A percentile compares a stretch with the other conserved stretches of the same genome.
Conservation (phyloP, 352 stramenopile species). For the Pythium volutum region DNA sequence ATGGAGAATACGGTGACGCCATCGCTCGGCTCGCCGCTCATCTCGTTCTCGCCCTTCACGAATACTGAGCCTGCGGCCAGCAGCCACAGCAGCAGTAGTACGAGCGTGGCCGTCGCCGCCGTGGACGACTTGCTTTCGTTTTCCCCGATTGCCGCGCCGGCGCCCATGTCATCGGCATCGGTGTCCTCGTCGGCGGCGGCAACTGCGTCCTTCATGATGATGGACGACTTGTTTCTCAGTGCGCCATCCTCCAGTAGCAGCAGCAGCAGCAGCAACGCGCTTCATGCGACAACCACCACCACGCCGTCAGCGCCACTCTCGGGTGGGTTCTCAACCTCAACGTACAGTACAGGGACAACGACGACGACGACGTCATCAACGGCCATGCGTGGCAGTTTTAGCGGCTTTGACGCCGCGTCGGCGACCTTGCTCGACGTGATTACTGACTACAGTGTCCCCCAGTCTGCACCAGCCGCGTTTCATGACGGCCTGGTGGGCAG, state of each 20-base stretch:
- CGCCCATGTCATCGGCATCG: not conserved
- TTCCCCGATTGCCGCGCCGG: constrained; percentile 12
- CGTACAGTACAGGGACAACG: not conserved
- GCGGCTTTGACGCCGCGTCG: not conserved
- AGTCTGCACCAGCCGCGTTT: constrained; percentile 7
- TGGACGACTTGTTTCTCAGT: constrained; percentile 14
- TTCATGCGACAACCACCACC: not conserved
- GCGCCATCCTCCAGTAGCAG: not conserved
- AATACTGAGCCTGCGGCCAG: not conserved
- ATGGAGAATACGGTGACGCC: not conserved
- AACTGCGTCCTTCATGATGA: constrained; percentile 17
- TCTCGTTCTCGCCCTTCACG: constrained; percentile 25
- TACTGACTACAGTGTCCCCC: constrained; percentile 2
- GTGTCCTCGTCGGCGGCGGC: no score
- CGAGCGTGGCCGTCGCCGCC: not conserved
- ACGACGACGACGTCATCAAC: constrained; percentile 1
- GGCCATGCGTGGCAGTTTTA: constrained; percentile 5
- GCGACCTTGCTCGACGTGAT: not conserved
- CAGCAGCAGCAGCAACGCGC: not conserved
- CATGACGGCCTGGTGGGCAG: not conserved
- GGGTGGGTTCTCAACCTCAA: not conserved
- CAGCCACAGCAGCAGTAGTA: not conserved
- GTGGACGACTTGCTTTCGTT: constrained; percentile 25
- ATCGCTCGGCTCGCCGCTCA: constrained; percentile 18
- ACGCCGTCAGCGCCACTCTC: not conserved